Evolutionary conservation across 1,139 yeast genomes (phyloP).

Genomic region (Debaryomyces nepalensis): DNA sequence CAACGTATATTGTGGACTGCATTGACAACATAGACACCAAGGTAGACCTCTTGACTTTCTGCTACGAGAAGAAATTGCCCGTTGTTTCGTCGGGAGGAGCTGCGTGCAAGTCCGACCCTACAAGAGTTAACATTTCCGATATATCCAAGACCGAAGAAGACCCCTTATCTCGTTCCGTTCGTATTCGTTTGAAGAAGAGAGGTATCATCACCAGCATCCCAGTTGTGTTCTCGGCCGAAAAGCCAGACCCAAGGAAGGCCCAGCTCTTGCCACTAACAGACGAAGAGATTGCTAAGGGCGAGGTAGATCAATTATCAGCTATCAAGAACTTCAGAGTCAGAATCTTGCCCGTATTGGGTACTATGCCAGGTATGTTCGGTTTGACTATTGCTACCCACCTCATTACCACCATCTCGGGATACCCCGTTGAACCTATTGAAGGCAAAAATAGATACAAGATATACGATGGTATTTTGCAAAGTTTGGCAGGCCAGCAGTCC

Average conservation of each 20-base stretch:
- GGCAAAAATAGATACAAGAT: conserved; percentile 88
- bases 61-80: conserved; percentile 59
- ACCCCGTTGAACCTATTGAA: conserved; percentile 85
- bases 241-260: conserved; percentile 95
- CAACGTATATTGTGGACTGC: conserved; percentile 86
- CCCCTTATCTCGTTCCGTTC: conserved; percentile 85
- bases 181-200: conserved; percentile 77
- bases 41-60: conserved; percentile 81
- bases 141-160: conserved; percentile 79
- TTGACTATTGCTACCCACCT: conserved; percentile 85
- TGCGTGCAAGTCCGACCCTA: conserved; percentile 67
- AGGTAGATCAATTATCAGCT: conserved; percentile 86
- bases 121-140: conserved; percentile 49
- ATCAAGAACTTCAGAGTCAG: conserved; percentile 89
- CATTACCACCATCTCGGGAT: conserved; percentile 79
- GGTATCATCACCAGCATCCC: conserved; percentile 82
- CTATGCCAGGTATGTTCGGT: conserved; percentile 97
- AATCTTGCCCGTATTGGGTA: conserved; percentile 91
- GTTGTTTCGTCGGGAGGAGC: conserved; percentile 95
- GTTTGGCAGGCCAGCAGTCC: conserved; percentile 84
- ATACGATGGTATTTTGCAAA: conserved; percentile 81
- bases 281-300: conserved; percentile 76
- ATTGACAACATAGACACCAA: conserved; percentile 95
- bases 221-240: conserved; percentile 90
- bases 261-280: conserved; percentile 81